These are phyloP conservation scores for Hepatocystis sp. DNA, from an alignment of 169 alveolate genomes.

Conservation along the genomic window DNA sequence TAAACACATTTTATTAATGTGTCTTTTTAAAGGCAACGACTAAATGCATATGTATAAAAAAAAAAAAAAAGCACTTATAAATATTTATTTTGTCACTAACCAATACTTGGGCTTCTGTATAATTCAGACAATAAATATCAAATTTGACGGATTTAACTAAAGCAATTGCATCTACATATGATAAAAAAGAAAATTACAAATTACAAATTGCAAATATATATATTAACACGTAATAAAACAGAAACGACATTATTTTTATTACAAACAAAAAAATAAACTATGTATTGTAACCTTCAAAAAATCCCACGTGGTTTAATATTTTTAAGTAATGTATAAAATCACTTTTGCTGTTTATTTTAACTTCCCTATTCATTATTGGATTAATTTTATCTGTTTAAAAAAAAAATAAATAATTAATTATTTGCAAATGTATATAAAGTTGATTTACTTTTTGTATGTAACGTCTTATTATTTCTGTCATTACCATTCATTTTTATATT, in stretches of 20 bases:
- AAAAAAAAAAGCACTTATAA: too few relatives aligned
- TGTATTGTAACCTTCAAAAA: conserved; percentile 58
- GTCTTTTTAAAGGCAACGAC: too few relatives aligned
- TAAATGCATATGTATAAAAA: too few relatives aligned
- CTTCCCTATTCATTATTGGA: conserved; percentile 20
- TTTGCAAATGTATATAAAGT: conserved; percentile 2
- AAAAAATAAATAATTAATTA: background rate
- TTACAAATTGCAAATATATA: too few relatives aligned
- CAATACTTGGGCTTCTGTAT: background rate
- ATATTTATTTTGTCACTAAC: too few relatives aligned
- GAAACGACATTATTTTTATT: too few relatives aligned
- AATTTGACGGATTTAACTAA: background rate
- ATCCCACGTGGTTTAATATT: conserved; percentile 69
- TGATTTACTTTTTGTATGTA: background rate
- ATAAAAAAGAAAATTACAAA: too few relatives aligned
- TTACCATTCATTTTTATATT: too few relatives aligned
- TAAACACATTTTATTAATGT: background rate
- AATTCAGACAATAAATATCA: background rate
- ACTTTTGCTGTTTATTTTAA: conserved; percentile 27
- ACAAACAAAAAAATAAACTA: background rate
- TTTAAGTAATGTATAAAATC: conserved; percentile 67
- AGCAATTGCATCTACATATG: background rate
- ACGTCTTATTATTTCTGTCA: background rate
- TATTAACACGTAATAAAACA: too few relatives aligned
- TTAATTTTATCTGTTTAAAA: conserved; percentile 28